Conservation (phyloP, 1,284 basidiomycete species). For the Cryptococcus hybrid region DNA sequence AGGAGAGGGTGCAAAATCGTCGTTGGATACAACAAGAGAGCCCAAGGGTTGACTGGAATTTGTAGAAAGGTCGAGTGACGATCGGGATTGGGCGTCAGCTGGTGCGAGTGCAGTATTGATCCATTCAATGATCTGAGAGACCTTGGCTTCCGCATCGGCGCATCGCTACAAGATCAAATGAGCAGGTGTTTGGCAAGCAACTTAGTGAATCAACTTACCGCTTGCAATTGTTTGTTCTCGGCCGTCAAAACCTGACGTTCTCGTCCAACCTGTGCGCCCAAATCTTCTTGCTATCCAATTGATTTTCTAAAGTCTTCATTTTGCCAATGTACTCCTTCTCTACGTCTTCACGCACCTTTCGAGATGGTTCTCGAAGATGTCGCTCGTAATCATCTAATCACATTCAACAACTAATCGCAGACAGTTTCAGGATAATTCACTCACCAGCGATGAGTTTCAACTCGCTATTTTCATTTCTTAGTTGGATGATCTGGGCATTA, state of each 20-base stretch:
- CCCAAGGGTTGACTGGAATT: slow-evolving; percentile 3
- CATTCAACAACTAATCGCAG: background rate
- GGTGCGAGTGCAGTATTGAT: slow-evolving; percentile 29
- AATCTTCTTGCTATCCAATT: slow-evolving; percentile 53
- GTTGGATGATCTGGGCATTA: slow-evolving; percentile 40
- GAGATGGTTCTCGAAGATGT: slow-evolving; percentile 64
- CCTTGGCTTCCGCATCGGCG: slow-evolving; percentile 39
- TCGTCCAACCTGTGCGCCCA: slow-evolving; percentile 46
- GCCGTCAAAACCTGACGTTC: slow-evolving; percentile 34
- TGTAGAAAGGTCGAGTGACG: background rate
- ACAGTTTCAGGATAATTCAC: slow-evolving; percentile 8
- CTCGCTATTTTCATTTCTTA: slow-evolving; percentile 43
- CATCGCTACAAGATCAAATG: slow-evolving; percentile 22
- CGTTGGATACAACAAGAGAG: slow-evolving; percentile 16
- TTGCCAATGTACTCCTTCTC: slow-evolving; percentile 70
- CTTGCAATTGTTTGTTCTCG: slow-evolving; percentile 33
- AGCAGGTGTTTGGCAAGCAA: background rate
- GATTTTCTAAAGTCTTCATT: slow-evolving; percentile 61
- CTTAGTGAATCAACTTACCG: slow-evolving; percentile 17
- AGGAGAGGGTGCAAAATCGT: slow-evolving; percentile 20
- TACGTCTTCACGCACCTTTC: slow-evolving; percentile 72
- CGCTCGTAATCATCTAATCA: slow-evolving; percentile 46
- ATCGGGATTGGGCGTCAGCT: background rate
- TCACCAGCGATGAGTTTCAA: slow-evolving; percentile 45
- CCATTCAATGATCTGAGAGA: slow-evolving; percentile 42